Percentiles rank a stretch among this genome's conserved stretches.
Evolutionary conservation across 805 yeast species (phyloP).

Genomic region (Myxozyma nipponensis): DNA sequence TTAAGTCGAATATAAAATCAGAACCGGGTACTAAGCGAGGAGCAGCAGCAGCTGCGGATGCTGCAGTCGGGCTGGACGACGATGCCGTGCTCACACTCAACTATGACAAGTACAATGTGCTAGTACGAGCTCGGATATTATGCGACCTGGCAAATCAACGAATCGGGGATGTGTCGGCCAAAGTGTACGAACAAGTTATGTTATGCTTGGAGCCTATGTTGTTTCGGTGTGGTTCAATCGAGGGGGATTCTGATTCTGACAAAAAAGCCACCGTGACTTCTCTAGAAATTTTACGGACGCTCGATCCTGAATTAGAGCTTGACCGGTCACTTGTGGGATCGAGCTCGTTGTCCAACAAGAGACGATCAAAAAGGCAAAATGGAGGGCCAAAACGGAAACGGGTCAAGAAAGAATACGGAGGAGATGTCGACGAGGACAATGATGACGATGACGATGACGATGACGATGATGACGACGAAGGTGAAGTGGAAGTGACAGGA

Average conservation of each 20-base stretch:
- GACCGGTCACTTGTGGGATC: slow-evolving; percentile 21
- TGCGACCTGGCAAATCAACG: slow-evolving; percentile 60
- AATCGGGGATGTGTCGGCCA: slow-evolving; percentile 64
- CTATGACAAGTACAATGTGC: slow-evolving; percentile 62
- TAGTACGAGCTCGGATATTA: slow-evolving; percentile 61
- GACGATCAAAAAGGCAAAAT: slow-evolving; percentile 1
- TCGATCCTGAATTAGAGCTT: slow-evolving; percentile 27
- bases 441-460: slow-evolving; percentile 2
- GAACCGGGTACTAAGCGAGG: not conserved
- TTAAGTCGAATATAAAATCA: slow-evolving; percentile 16
- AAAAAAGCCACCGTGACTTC: slow-evolving; percentile 37
- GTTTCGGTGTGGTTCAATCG: slow-evolving; percentile 30
- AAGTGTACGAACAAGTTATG: slow-evolving; percentile 59
- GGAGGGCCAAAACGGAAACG: slow-evolving; percentile 28
- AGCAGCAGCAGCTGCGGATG: not conserved
- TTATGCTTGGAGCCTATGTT: slow-evolving; percentile 52
- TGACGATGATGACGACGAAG: slow-evolving; percentile 20
- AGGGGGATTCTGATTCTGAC: slow-evolving; percentile 20
- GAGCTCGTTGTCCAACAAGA: slow-evolving; percentile 6
- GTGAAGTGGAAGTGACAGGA: slow-evolving; percentile 10
- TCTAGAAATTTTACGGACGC: slow-evolving; percentile 34
- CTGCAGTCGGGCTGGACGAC: slow-evolving; percentile 4
- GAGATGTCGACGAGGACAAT: slow-evolving; percentile 32
- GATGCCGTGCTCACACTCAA: slow-evolving; percentile 53
- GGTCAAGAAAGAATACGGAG: slow-evolving; percentile 31